Base-by-base conservation (phyloP, 2,329 filamentous ascomycete species). In the Madurella mycetomatis region DNA sequence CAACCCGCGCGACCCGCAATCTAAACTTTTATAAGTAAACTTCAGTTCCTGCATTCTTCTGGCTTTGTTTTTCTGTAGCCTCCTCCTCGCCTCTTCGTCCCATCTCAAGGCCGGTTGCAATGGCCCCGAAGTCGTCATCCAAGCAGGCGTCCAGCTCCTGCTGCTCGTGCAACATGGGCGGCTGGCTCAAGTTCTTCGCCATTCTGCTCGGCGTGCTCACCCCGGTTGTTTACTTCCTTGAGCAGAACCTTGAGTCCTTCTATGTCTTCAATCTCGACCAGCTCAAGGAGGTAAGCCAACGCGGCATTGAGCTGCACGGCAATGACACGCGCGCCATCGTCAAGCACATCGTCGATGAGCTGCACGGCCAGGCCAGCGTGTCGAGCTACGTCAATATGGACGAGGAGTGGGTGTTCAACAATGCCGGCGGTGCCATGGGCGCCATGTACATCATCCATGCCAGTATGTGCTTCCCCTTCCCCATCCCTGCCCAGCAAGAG, bases 401-500 rank as follows among this genome's bases (percentile, higher is more conserved):
- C 55, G 83, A 92, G 73, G 87, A 92, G 71, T 95, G 90, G 90
- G 79, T 95, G 44, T 92, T 95, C 66, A 95, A 95, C 78, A 95
- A 95, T 67, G 90, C 90, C 49, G 90, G 90, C 49, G 90, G 90
- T 60, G 90, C 90, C 49, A 95, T 95, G 90, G 90, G 90, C 53
- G 88, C 82, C 66, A 94, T 95, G 90, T 91, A 90, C 70, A 85
- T 95, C 61, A 86, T 95, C 65, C 90, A 95, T 69, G 88, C 90
- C 56, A 92, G 87, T 87, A 71, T 69, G 83, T 76, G 13, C 41
- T 43, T 31, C 16, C n/a, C 42, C 9, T 11, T n/a, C 16, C 41
- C 30, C 16, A 8, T n/a, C 40, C 8, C 16, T 4, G 16, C 17
- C 13, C 19, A 42, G 15, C 44, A 37, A 47, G 46, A 25, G 25